phyloP scores from a whole-genome alignment of 306 rosid genomes.

The Acacia acuminata region DNA sequence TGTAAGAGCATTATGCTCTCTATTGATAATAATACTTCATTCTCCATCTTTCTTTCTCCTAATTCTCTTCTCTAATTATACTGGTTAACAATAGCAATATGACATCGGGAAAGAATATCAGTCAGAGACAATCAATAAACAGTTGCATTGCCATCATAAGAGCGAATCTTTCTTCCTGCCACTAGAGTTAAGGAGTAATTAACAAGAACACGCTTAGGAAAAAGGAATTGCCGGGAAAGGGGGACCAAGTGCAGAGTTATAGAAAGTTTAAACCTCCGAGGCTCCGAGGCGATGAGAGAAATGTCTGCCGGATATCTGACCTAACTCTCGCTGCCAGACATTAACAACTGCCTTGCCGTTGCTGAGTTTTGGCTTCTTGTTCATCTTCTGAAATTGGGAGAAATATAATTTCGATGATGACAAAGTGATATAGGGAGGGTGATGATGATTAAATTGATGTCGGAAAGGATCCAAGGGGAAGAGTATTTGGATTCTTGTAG shows the following conservation, averaged over 20 bases:
- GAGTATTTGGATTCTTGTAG: neutral
- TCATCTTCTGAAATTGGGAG: constrained; percentile 42
- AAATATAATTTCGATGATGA: neutral
- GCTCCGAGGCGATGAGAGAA: constrained; percentile 74
- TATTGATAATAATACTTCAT: too few species aligned
- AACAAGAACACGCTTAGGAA: neutral
- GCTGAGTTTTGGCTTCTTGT: constrained; percentile 45
- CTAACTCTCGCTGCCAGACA: constrained; percentile 77
- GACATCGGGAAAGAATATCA: neutral
- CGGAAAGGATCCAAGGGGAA: neutral
- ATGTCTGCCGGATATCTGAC: constrained; percentile 58
- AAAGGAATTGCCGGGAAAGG: neutral
- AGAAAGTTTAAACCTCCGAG: constrained; percentile 54
- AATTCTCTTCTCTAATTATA: too few species aligned
- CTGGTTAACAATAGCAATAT: too few species aligned
- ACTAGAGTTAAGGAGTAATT: neutral
- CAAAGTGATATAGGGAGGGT: too few species aligned
- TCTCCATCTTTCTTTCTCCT: too few species aligned
- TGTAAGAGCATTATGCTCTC: too few species aligned
- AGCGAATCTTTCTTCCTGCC: neutral
- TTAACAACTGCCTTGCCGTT: constrained; percentile 54
- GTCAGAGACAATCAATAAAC: neutral
- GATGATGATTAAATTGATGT: neutral
- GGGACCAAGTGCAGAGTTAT: neutral
- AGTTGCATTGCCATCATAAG: neutral